Evolutionary conservation across 2,329 filamentous ascomycete species (phyloP).

Genomic region (Claviceps fusiformis): DNA sequence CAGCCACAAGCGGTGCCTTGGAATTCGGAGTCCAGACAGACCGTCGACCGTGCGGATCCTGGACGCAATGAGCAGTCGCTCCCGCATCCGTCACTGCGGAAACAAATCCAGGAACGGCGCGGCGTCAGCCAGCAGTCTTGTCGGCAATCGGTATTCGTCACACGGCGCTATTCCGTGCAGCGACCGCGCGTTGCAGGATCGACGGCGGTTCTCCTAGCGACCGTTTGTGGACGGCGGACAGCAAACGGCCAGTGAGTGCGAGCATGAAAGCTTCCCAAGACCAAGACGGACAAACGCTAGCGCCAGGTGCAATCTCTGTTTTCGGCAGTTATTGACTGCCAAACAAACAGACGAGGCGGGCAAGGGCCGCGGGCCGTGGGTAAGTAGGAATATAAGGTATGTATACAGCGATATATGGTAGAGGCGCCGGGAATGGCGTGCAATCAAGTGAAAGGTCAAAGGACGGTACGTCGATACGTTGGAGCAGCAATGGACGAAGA

Average conservation of each 20-base stretch:
- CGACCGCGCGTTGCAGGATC: neutral
- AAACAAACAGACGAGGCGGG: neutral
- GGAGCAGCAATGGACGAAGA: neutral
- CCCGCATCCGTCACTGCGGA: slow-evolving; percentile 12
- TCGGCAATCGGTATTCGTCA: neutral
- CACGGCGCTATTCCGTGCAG: neutral
- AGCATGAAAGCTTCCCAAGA: neutral
- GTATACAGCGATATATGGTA: neutral
- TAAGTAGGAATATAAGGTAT: neutral
- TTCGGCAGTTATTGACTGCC: neutral
- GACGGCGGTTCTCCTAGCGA: neutral
- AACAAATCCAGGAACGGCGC: slow-evolving; percentile 5
- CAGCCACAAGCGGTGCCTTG: slow-evolving; percentile 11
- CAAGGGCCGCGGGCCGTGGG: neutral
- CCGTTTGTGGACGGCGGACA: neutral
- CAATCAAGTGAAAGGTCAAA: neutral
- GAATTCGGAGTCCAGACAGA: slow-evolving; percentile 4
- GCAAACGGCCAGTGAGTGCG: neutral
- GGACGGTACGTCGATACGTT: neutral
- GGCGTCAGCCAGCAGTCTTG: neutral
- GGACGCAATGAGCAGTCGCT: neutral
- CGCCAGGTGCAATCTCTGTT: neutral
- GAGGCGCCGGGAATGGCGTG: neutral
- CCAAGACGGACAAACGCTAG: neutral
- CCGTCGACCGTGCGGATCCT: slow-evolving; percentile 4